Base-by-base conservation (phyloP, 148 eudicot species). In the Amaranthus palmeri region DNA sequence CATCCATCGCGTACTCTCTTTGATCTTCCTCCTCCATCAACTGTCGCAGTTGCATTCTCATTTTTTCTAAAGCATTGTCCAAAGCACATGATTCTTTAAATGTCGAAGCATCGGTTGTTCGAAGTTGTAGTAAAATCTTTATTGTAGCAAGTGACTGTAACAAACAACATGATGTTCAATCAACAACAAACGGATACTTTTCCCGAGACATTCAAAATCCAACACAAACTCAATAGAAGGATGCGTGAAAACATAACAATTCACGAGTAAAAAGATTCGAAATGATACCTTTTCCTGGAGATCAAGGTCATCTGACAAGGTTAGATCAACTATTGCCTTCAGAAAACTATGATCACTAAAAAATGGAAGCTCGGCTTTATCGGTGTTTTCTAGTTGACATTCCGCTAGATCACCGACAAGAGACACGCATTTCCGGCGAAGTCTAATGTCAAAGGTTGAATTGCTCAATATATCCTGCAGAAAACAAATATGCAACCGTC, bases 221-320 rank as follows among this genome's bases (percentile, higher is more conserved):
- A 11, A 55, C 55, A 71, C 36, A 25, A 25, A 25, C 36, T 25
- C 2, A 25, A 14, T 60, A 9, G 8, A 65, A 10, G 12, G 1
- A 42, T 13, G 43, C 58, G 17, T 43, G 13, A 13, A 68, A 68
- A 68, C 25, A 40, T 25, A 25, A 25, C 36, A 25, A 17, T 17
- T 48, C 11, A 48, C 15, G 10, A 18, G 1, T 15, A 43, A 53
- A 17, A 54, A 54, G 54, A 68, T 8, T n/a, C 0, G 45, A 68
- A 51, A 17, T 1, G 44, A 63, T 75, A 92, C 98, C 97, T 93
- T 90, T 71, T 93, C 98, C 81, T 83, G 93, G 80, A 93, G 93
- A 86, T 88, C 91, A 70, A 93, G 84, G 81, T 93, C 97, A 48
- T 77, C 57, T 53, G 90, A 82, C 65, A 80, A 81, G 44, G 80